Percentiles rank a stretch among this genome's conserved stretches.
Conservation (phyloP, 1,284 basidiomycete genomes). For the Coniferiporia weirii region DNA sequence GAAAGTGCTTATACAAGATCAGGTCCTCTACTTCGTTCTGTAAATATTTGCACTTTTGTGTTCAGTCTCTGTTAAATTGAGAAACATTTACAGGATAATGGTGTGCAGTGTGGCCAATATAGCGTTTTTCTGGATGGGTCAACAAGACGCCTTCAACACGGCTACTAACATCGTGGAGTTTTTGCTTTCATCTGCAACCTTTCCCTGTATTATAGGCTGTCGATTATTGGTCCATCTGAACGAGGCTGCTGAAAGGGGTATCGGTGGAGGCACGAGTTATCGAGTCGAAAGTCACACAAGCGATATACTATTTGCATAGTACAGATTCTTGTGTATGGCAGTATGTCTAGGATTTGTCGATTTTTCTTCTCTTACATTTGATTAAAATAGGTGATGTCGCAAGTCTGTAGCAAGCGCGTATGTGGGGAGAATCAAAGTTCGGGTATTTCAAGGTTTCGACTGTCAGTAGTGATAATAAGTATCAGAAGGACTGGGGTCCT, state of each 20-base stretch:
- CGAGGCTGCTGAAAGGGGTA: background rate
- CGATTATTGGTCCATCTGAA: background rate
- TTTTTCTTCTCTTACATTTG: too few relatives aligned
- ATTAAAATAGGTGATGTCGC: too few relatives aligned
- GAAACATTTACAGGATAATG: background rate
- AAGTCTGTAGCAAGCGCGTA: too few relatives aligned
- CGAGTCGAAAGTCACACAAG: background rate
- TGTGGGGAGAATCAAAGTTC: too few relatives aligned
- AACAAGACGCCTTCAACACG: background rate
- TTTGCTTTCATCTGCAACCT: background rate
- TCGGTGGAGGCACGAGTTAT: background rate
- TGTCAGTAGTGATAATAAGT: too few relatives aligned
- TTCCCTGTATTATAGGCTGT: background rate
- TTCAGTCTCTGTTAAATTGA: background rate
- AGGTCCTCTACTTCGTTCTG: slow-evolving; percentile 2
- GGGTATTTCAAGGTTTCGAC: too few relatives aligned
- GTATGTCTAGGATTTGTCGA: too few relatives aligned
- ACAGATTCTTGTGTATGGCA: too few relatives aligned
- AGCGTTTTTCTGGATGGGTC: background rate
- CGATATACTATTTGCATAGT: too few relatives aligned
- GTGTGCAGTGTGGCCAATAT: background rate
- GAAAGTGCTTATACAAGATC: background rate
- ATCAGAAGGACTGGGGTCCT: too few relatives aligned
- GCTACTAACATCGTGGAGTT: background rate
- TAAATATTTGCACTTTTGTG: background rate